Evolutionary conservation across 139 green algal genomes (phyloP).

Genomic region (Zygnema cylindricum): DNA sequence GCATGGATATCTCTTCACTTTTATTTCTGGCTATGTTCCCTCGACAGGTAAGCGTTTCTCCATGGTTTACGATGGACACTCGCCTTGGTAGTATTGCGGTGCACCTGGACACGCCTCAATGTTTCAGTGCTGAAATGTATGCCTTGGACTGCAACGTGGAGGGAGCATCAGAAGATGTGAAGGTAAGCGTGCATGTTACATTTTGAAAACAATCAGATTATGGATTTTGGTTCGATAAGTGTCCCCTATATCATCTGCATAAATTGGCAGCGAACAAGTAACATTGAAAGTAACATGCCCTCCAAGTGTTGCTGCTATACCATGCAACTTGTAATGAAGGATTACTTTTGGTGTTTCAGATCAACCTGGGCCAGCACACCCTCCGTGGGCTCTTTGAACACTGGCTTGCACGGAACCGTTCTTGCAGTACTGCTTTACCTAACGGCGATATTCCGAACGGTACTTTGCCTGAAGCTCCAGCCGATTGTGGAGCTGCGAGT

Average conservation of each 20-base stretch:
- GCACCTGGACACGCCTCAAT: slow-evolving; percentile 76
- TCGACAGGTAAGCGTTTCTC: slow-evolving; percentile 63
- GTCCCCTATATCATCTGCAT: too few species aligned
- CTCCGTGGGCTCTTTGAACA: slow-evolving; percentile 67
- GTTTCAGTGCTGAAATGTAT: slow-evolving; percentile 86
- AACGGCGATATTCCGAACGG: background rate
- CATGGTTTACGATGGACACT: slow-evolving; percentile 83
- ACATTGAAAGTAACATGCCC: too few species aligned
- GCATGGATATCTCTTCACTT: too few species aligned
- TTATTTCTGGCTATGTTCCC: too few species aligned
- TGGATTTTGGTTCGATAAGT: too few species aligned
- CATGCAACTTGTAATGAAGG: too few species aligned
- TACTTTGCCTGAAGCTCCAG: background rate
- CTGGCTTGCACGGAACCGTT: slow-evolving; percentile 63
- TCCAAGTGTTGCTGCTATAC: too few species aligned
- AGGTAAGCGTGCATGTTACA: too few species aligned
- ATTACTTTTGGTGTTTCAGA: background rate
- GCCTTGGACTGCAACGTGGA: slow-evolving; percentile 56
- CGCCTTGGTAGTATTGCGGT: slow-evolving; percentile 74
- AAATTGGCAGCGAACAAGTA: too few species aligned
- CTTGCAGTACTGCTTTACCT: background rate
- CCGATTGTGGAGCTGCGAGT: background rate
- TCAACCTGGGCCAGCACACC: slow-evolving; percentile 73
- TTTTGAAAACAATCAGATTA: too few species aligned
- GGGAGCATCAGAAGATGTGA: slow-evolving; percentile 66